A percentile compares a stretch with the other conserved stretches of the same genome.
phyloP scores from a whole-genome alignment of 352 stramenopile species.

The Globisporangium nagaii region DNA sequence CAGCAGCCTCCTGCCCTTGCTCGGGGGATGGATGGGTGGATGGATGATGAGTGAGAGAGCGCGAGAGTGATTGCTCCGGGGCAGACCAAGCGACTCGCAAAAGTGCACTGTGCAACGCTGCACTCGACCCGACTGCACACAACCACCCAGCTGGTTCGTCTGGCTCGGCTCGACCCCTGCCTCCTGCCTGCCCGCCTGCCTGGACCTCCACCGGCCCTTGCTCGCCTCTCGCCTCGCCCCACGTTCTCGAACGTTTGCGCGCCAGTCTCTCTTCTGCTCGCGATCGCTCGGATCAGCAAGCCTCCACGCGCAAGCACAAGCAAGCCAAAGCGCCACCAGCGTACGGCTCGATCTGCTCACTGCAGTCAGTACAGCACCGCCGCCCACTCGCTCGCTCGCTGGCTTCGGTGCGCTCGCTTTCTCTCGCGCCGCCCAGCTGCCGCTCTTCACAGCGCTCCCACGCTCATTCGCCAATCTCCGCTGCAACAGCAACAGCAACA shows the following conservation, averaged over 20 bases:
- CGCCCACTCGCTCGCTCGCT: background rate
- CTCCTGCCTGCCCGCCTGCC: background rate
- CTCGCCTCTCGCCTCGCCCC: constrained; percentile 2
- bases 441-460: background rate
- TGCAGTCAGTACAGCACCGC: background rate
- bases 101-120: background rate
- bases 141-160: constrained; percentile 8
- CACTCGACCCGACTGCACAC: background rate
- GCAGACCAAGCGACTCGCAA: background rate
- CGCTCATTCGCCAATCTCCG: constrained; percentile 7
- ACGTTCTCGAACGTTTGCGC: constrained; percentile 7
- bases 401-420: constrained; percentile 1
- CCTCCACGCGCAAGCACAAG: background rate
- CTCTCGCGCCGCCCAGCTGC: background rate
- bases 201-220: constrained; percentile 5
- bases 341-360: background rate
- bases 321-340: background rate
- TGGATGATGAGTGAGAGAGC: constrained; percentile 1
- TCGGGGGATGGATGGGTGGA: background rate
- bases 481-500: background rate
- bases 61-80: constrained; percentile 6
- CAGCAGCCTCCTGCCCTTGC: background rate
- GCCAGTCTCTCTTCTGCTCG: constrained; percentile 7
- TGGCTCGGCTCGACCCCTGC: too few relatives aligned
- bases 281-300: background rate